These are phyloP conservation scores for Calonectria henricotiae DNA, from an alignment of 2,329 filamentous ascomycete species.

Conservation along the genomic window DNA sequence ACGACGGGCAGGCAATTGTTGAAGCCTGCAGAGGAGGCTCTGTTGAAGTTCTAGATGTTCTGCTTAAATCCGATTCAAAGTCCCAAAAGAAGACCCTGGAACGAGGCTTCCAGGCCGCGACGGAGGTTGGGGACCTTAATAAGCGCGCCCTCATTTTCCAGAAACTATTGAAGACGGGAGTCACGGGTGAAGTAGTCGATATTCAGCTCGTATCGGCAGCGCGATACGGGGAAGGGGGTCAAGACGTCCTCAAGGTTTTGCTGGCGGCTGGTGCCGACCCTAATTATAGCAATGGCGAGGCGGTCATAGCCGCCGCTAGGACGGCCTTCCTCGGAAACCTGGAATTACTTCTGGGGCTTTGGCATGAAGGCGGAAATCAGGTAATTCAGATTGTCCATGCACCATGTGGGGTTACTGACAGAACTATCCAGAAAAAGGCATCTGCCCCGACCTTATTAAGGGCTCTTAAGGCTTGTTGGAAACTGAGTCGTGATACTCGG, in stretches of 20 bases:
- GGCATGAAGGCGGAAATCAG: slow-evolving; percentile 61
- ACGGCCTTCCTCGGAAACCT: slow-evolving; percentile 68
- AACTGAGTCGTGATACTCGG: slow-evolving; percentile 65
- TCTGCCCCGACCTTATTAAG: slow-evolving; percentile 66
- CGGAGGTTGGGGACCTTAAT: slow-evolving; percentile 67
- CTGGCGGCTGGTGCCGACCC: slow-evolving; percentile 70
- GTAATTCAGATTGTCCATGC: slow-evolving; percentile 52
- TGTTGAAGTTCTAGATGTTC: slow-evolving; percentile 66
- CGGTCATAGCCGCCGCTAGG: slow-evolving; percentile 69
- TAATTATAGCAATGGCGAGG: slow-evolving; percentile 71
- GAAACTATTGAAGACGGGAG: slow-evolving; percentile 67
- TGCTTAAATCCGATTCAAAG: slow-evolving; percentile 63
- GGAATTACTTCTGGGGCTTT: slow-evolving; percentile 68
- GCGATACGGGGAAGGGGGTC: slow-evolving; percentile 67
- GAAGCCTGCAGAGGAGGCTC: slow-evolving; percentile 70
- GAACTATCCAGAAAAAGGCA: slow-evolving; percentile 61
- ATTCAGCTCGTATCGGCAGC: slow-evolving; percentile 70
- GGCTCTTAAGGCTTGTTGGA: slow-evolving; percentile 71
- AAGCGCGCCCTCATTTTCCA: slow-evolving; percentile 68
- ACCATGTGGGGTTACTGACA: slow-evolving; percentile 38
- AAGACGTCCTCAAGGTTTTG: slow-evolving; percentile 67
- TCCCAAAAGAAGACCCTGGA: slow-evolving; percentile 63
- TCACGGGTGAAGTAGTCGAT: slow-evolving; percentile 68
- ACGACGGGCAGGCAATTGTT: slow-evolving; percentile 69
- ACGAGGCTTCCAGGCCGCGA: slow-evolving; percentile 71